Base-by-base conservation (phyloP, 805 yeast species). In the Metschnikowia similis region DNA sequence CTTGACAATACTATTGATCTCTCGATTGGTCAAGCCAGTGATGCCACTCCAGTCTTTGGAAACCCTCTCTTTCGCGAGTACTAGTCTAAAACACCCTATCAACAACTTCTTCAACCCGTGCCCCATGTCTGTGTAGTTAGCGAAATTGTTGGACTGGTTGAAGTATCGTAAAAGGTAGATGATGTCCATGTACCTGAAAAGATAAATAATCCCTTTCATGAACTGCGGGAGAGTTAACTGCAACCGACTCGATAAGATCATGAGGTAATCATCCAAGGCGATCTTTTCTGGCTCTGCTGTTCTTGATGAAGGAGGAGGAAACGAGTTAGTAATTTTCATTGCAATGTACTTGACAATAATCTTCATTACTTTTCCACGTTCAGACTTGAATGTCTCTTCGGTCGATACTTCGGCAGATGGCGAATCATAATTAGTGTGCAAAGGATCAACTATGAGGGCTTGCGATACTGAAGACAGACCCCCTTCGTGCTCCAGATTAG, bases 121-220 rank as follows among this genome's bases (percentile, higher is more conserved):
- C 32, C 71, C 76, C 78, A 73, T 73, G 31, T 69, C 75, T 41
- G 65, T 71, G 57, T 69, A 71, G 55, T 69, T 71, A 31, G 74
- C 76, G 51, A 65, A 70, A 52, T 74, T 74, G 53, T 74, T 74
- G 29, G 75, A 67, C 56, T 74, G 78, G 52, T 74, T 74, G 49
- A 74, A 66, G 54, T 74, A 74, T 48, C 78, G 60, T 51, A 74
- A 67, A 48, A 74, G 65, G 57, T 74, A 74, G 45, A 74, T 68
- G 40, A 74, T 71, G 55, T 74, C 77, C 77, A 74, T 74, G 56
- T 74, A 74, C 47, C 78, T 63, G 62, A 74, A 74, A 41, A 74
- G 61, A 54, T 73, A 73, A 28, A 74, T 70, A 36, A 68, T 62
- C 4, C 76, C 72, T 50, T 69, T 71, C 66, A 74, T 64, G 54